Percentiles rank a stretch among this genome's conserved stretches.
Evolutionary conservation across 2,329 filamentous ascomycete genomes (phyloP).

Genomic region (Corinectria fuckeliana): DNA sequence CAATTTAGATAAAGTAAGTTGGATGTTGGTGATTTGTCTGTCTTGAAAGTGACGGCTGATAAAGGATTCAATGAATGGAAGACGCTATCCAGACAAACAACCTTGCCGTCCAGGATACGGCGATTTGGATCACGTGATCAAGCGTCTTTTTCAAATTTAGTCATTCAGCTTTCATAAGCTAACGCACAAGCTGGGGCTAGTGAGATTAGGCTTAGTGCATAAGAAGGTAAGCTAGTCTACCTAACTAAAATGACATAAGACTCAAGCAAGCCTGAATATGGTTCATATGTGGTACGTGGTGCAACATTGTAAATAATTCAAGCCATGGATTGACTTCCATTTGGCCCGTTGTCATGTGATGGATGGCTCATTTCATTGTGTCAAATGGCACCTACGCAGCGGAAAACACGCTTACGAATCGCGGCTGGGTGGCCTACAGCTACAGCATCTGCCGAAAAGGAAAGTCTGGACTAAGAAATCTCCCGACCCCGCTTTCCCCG

Average conservation of each 20-base stretch:
- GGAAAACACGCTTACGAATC: conserved; percentile 1
- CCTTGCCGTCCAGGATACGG: not conserved
- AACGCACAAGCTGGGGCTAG: not conserved
- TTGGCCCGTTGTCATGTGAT: too few species aligned
- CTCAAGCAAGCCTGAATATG: too few species aligned
- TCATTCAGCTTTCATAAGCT: not conserved
- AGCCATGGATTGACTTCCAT: too few species aligned
- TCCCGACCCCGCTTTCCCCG: conserved; percentile 20
- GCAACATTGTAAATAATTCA: too few species aligned
- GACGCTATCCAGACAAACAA: not conserved
- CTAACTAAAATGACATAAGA: too few species aligned
- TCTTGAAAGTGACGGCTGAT: not conserved
- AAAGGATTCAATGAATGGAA: not conserved
- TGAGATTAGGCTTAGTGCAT: not conserved
- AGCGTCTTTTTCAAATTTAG: too few species aligned
- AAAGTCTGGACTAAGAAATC: not conserved
- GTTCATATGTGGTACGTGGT: too few species aligned
- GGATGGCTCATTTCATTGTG: too few species aligned
- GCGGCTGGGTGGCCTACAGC: not conserved
- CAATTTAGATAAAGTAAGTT: too few species aligned
- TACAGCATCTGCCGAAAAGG: conserved; percentile 3
- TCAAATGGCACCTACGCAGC: too few species aligned
- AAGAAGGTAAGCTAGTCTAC: not conserved
- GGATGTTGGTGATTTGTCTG: too few species aligned
- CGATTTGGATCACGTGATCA: not conserved